Conservation (phyloP, 257 asterid species). For the Scutellaria baicalensis region DNA sequence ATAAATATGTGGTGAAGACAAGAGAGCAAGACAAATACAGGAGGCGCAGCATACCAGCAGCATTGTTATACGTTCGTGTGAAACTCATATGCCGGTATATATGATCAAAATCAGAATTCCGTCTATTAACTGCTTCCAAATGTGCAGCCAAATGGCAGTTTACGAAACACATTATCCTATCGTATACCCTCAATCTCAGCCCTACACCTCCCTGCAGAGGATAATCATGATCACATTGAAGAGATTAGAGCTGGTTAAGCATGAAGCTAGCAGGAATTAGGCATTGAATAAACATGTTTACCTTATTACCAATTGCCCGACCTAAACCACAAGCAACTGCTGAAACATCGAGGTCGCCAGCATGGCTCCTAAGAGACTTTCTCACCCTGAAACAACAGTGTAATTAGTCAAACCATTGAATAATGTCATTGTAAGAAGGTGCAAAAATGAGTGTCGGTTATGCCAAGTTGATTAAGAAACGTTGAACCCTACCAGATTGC, state of each 20-base stretch:
- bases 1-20: constrained; percentile 66
- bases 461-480: neutral
- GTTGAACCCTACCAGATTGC: constrained; percentile 61
- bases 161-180: constrained; percentile 74
- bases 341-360: constrained; percentile 81
- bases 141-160: constrained; percentile 98
- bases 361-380: constrained; percentile 60
- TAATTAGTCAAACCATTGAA: neutral
- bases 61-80: constrained; percentile 59
- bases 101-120: constrained; percentile 90
- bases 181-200: constrained; percentile 84
- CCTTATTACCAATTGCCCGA: constrained; percentile 97
- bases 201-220: constrained; percentile 91
- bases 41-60: constrained; percentile 81
- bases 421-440: neutral
- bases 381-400: constrained; percentile 53
- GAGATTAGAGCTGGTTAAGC: neutral
- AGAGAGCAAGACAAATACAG: constrained; percentile 70
- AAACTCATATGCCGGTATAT: constrained; percentile 80
- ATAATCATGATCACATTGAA: neutral
- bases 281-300: constrained; percentile 1
- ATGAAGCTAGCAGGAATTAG: neutral
- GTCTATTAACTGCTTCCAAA: constrained; percentile 87
- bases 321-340: constrained; percentile 98
- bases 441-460: neutral